A percentile compares a stretch with the other conserved stretches of the same genome.
phyloP scores from a whole-genome alignment of 257 asterid genomes.

The Lycium barbarum region DNA sequence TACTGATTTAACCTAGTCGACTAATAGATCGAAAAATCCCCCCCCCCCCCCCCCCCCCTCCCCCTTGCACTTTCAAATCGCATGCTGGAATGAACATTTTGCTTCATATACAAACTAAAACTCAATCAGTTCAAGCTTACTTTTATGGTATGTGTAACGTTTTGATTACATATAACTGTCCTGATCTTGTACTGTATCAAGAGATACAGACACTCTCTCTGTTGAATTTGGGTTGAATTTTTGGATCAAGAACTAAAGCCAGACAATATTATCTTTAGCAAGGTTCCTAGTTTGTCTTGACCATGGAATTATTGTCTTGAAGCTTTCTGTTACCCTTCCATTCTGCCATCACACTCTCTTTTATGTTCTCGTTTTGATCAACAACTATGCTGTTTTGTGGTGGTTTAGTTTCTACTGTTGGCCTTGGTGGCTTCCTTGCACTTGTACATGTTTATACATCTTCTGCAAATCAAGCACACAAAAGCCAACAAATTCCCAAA shows the following conservation, averaged over 20 bases:
- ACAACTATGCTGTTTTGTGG: not conserved
- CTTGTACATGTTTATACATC: not conserved
- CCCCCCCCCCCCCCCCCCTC: too few species aligned
- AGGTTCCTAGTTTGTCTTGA: not conserved
- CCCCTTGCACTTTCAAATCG: too few species aligned
- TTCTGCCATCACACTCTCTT: not conserved
- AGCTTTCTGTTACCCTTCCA: not conserved
- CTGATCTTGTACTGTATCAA: too few species aligned
- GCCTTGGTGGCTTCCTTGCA: not conserved
- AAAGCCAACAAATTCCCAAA: not conserved
- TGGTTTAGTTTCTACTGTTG: not conserved
- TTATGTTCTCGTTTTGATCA: not conserved
- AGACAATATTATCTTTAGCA: not conserved
- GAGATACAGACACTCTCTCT: too few species aligned
- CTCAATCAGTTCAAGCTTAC: not conserved
- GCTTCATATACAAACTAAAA: not conserved
- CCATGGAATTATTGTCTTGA: not conserved
- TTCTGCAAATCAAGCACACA: not conserved
- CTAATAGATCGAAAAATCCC: too few species aligned
- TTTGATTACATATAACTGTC: not conserved
- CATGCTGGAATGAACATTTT: constrained; percentile 46
- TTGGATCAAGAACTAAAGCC: not conserved
- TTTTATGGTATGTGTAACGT: not conserved
- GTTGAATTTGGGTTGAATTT: too few species aligned
- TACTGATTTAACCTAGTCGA: too few species aligned